A percentile compares a stretch with the other conserved stretches of the same genome.
Evolutionary conservation across 805 yeast species (phyloP).

Genomic region (Cyberlindnera suaveolens): DNA sequence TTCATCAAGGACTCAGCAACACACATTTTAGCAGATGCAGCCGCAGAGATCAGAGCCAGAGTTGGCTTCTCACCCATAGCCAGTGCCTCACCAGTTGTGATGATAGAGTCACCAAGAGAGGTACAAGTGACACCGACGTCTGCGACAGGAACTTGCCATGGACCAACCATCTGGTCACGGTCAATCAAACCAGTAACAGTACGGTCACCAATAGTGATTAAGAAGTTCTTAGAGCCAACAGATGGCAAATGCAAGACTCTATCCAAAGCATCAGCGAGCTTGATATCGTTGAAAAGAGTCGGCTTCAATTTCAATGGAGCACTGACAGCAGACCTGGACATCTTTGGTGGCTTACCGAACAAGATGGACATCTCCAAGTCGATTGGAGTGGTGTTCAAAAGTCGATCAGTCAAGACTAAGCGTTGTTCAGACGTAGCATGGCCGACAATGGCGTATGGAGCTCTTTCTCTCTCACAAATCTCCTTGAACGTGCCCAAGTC

Average conservation of each 20-base stretch:
- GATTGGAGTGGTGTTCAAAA: conserved; percentile 79
- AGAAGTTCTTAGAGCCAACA: conserved; percentile 90
- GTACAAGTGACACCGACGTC: conserved; percentile 96
- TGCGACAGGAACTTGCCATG: conserved; percentile 99
- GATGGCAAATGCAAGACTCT: conserved; percentile 87
- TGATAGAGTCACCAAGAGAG: conserved; percentile 67
- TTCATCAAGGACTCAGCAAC: conserved; percentile 93
- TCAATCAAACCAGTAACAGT: conserved; percentile 95
- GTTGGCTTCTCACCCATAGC: conserved; percentile 97
- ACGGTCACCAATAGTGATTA: conserved; percentile 97
- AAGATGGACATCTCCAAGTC: conserved; percentile 92
- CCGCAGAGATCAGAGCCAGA: conserved; percentile 78
- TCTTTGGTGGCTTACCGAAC: conserved; percentile 96
- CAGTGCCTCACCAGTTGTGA: conserved; percentile 90
- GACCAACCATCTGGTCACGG: conserved; percentile 98
- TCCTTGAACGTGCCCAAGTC: conserved; percentile 65
- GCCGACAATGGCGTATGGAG: conserved; percentile 95
- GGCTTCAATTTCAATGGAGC: conserved; percentile 45
- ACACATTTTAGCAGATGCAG: conserved; percentile 90
- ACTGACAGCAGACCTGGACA: conserved; percentile 71
- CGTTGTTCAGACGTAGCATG: conserved; percentile 84
- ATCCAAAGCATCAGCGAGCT: conserved; percentile 58
- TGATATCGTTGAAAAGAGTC: conserved; percentile 31
- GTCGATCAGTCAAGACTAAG: conserved; percentile 71
- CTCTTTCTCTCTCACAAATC: conserved; percentile 92